Percentiles rank a stretch among this genome's conserved stretches.
Evolutionary conservation across 768 basidiomycete species (phyloP).

Genomic region (Fomitopsis serialis): DNA sequence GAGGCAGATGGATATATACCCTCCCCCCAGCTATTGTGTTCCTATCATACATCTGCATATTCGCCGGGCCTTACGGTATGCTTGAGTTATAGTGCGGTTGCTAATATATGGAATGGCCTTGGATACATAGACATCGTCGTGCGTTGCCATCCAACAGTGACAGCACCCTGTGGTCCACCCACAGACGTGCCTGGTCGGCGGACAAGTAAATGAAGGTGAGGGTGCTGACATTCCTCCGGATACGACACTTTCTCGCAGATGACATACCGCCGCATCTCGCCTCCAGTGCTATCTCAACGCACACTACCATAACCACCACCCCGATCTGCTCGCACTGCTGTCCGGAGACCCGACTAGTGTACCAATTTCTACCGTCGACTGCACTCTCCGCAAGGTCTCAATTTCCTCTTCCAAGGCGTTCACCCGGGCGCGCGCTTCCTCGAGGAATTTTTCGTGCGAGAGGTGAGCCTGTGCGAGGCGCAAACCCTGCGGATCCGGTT

Average conservation of each 20-base stretch:
- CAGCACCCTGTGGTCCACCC: too few species aligned
- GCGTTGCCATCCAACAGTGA: too few species aligned
- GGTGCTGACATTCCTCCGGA: too few species aligned
- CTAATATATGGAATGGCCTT: too few species aligned
- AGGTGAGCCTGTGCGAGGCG: conserved; percentile 58
- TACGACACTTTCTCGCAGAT: too few species aligned
- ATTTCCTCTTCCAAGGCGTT: conserved; percentile 57
- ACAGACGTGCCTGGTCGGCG: too few species aligned
- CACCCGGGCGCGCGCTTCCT: conserved; percentile 52
- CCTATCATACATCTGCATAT: background rate
- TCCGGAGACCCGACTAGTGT: background rate
- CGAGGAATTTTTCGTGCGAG: conserved; percentile 67
- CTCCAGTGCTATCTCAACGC: too few species aligned
- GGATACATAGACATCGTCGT: too few species aligned
- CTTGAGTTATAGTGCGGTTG: too few species aligned
- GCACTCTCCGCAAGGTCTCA: conserved; percentile 21
- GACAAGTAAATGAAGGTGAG: too few species aligned
- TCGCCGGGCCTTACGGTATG: too few species aligned
- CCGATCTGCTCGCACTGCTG: conserved; percentile 7
- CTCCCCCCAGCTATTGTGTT: background rate
- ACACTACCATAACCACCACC: conserved; percentile 23
- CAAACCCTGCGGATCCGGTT: conserved; percentile 42
- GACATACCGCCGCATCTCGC: too few species aligned
- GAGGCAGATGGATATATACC: background rate
- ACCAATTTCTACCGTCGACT: background rate